Conservation (phyloP, 306 rosid species). For the Purshia tridentata region DNA sequence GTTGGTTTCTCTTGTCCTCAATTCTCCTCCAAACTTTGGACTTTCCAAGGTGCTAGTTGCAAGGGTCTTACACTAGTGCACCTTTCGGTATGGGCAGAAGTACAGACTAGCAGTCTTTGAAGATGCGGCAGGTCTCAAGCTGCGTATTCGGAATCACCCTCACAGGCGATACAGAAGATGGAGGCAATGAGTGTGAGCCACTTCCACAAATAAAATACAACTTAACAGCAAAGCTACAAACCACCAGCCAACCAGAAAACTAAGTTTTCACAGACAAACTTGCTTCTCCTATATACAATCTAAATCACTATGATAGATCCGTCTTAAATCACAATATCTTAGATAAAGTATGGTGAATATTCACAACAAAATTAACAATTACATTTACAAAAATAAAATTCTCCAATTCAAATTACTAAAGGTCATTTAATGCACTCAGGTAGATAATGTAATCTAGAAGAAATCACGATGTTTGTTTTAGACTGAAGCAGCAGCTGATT, state of each 20-base stretch:
- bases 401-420: neutral
- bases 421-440: neutral
- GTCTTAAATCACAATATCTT: neutral
- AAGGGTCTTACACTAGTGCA: too few species aligned
- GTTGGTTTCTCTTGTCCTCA: neutral
- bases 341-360: neutral
- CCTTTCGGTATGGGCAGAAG: neutral
- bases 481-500: neutral
- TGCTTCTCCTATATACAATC: neutral
- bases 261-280: neutral
- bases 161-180: slow-evolving; percentile 8
- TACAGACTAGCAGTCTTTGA: neutral
- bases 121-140: neutral
- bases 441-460: neutral
- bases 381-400: neutral
- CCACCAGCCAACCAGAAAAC: neutral
- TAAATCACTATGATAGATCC: neutral
- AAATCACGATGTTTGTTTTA: neutral
- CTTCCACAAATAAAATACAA: neutral
- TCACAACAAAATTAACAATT: neutral
- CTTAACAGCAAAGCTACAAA: neutral
- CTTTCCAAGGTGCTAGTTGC: neutral
- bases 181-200: slow-evolving; percentile 3
- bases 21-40: neutral
- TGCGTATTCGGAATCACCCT: neutral